phyloP scores from a whole-genome alignment of 495 filamentous ascomycete genomes.

The Chaetomium tenue region DNA sequence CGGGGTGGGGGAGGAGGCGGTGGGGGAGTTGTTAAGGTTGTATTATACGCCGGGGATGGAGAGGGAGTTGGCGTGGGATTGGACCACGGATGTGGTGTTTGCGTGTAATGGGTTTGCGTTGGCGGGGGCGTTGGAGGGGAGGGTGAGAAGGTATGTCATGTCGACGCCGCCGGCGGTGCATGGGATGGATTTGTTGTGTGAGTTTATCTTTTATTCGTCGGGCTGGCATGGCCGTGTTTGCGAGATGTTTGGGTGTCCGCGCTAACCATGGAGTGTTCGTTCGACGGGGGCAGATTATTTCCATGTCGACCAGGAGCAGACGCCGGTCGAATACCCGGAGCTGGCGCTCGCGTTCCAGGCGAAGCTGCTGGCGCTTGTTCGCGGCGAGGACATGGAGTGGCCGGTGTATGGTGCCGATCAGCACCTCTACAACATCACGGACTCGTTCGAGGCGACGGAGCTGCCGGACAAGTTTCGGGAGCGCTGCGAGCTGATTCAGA shows the following conservation, averaged over 20 bases:
- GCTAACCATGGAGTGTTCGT: no score
- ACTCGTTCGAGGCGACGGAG: conserved; percentile 2
- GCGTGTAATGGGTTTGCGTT: conserved; percentile 15
- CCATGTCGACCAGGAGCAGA: conserved; percentile 9
- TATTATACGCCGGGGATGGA: not conserved
- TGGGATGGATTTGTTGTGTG: not conserved
- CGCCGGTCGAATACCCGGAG: not conserved
- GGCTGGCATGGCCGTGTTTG: no score
- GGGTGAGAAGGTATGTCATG: conserved; percentile 6
- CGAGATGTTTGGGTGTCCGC: no score
- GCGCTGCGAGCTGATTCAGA: conserved; percentile 48
- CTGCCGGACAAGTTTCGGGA: conserved; percentile 14
- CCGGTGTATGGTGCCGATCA: conserved; percentile 9
- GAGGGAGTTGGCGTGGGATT: conserved; percentile 19
- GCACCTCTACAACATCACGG: conserved; percentile 3
- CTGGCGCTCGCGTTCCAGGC: not conserved
- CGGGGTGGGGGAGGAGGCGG: not conserved
- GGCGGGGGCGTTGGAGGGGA: not conserved
- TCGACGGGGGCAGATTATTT: not conserved
- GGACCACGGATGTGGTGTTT: conserved; percentile 20
- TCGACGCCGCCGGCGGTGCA: conserved; percentile 7
- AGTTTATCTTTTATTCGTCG: not conserved
- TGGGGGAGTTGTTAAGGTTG: not conserved
- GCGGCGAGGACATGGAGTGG: conserved; percentile 5
- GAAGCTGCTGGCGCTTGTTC: conserved; percentile 5